These are phyloP conservation scores for Moricandia arvensis DNA, from an alignment of 345 rosid genomes.

Conservation along the genomic window DNA sequence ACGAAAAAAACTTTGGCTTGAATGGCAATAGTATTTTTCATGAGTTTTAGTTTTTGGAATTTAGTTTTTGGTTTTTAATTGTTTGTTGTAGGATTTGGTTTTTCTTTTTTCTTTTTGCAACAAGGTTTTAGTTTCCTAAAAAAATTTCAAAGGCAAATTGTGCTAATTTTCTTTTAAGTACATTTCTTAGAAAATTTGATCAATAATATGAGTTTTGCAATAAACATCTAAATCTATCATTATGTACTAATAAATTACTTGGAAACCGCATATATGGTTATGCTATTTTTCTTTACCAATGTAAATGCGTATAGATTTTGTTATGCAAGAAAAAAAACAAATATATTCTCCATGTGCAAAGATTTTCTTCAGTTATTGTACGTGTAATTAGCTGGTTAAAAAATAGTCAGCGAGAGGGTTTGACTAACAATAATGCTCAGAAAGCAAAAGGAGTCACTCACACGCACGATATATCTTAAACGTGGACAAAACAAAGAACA, in stretches of 20 bases:
- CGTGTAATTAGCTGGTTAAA: neutral
- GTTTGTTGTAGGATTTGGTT: neutral
- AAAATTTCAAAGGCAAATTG: neutral
- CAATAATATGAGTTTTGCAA: neutral
- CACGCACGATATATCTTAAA: neutral
- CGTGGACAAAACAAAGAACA: constrained; percentile 13
- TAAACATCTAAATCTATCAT: no score
- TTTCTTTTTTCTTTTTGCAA: neutral
- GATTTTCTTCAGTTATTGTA: neutral
- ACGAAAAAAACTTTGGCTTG: neutral
- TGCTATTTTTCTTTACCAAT: neutral
- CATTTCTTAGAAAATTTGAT: neutral
- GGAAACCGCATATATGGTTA: neutral
- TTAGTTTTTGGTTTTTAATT: constrained; percentile 2
- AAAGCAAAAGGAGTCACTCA: neutral
- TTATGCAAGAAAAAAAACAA: neutral
- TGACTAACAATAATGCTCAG: constrained; percentile 17
- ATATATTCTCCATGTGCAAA: neutral
- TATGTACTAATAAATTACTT: no score
- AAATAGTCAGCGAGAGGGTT: constrained; percentile 15
- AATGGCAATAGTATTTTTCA: neutral
- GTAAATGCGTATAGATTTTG: neutral
- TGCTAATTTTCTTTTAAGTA: neutral
- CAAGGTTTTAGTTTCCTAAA: neutral
- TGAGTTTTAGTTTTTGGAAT: constrained; percentile 11